phyloP scores from a whole-genome alignment of 208 protist genomes.

The Trypanosoma melophagium region DNA sequence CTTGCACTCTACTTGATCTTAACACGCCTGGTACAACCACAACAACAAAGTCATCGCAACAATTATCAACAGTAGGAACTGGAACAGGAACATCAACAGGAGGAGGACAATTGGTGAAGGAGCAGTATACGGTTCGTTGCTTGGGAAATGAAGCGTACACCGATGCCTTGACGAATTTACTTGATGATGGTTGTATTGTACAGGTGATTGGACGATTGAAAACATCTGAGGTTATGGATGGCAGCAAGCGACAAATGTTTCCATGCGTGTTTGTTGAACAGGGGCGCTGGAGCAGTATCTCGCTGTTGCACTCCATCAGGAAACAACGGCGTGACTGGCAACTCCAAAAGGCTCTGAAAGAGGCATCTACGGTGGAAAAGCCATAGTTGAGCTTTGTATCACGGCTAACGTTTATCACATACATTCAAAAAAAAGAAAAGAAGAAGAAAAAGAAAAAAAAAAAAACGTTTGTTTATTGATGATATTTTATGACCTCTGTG shows the following conservation, averaged over 20 bases:
- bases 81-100: neutral
- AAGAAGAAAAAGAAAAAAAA: too few species aligned
- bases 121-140: conserved; percentile 43
- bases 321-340: conserved; percentile 25
- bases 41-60: neutral
- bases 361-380: neutral
- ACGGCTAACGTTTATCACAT: neutral
- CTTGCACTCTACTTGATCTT: conserved; percentile 19
- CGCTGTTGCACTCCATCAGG: conserved; percentile 17
- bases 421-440: too few species aligned
- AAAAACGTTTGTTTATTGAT: too few species aligned
- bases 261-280: conserved; percentile 29
- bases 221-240: conserved; percentile 16
- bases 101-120: conserved; percentile 13
- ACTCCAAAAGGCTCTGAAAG: conserved; percentile 12
- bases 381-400: neutral
- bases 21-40: neutral
- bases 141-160: conserved; percentile 32
- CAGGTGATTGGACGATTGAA: conserved; percentile 30
- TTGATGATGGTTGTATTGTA: conserved; percentile 33
- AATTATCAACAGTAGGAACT: neutral
- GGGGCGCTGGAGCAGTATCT: conserved; percentile 16
- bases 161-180: conserved; percentile 17
- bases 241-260: conserved; percentile 23
- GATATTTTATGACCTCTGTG: too few species aligned